phyloP scores from a whole-genome alignment of 768 basidiomycete species.

The Neoboletus magnificus region DNA sequence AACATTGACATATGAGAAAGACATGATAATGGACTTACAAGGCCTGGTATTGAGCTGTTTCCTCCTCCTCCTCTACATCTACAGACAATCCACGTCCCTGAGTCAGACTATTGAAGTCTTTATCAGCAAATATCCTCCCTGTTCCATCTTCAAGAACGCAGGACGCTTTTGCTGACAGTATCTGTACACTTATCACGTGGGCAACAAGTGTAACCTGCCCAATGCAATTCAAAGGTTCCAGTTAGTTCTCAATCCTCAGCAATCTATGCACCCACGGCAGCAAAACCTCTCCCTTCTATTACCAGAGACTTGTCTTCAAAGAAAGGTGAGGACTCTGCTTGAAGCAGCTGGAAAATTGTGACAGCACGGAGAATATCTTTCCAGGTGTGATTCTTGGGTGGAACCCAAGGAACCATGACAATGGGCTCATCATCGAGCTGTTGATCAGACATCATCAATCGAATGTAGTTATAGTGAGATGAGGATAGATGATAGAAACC shows the following conservation, averaged over 20 bases:
- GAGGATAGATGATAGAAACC: background rate
- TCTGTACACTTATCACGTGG: constrained; percentile 28
- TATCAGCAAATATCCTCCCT: constrained; percentile 19
- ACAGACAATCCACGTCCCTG: background rate
- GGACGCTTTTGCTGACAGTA: background rate
- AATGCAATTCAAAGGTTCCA: constrained; percentile 7
- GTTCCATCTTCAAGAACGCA: constrained; percentile 40
- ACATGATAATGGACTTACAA: constrained; percentile 16
- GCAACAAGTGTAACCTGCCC: constrained; percentile 51
- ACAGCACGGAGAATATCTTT: constrained; percentile 40
- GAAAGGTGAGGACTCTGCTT: constrained; percentile 35
- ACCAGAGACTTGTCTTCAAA: constrained; percentile 42
- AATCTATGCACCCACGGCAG: constrained; percentile 4
- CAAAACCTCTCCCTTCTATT: constrained; percentile 43
- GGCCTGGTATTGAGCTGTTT: background rate
- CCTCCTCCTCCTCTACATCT: constrained; percentile 11
- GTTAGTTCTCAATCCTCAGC: constrained; percentile 24
- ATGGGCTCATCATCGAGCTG: constrained; percentile 3
- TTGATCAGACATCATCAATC: constrained; percentile 8
- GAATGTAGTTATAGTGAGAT: background rate
- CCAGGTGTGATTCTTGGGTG: background rate
- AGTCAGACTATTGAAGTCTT: background rate
- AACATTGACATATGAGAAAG: background rate
- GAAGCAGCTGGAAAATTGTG: constrained; percentile 51
- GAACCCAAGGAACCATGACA: background rate